phyloP scores from a whole-genome alignment of 1,284 basidiomycete genomes.

The Trichosporon sp. region DNA sequence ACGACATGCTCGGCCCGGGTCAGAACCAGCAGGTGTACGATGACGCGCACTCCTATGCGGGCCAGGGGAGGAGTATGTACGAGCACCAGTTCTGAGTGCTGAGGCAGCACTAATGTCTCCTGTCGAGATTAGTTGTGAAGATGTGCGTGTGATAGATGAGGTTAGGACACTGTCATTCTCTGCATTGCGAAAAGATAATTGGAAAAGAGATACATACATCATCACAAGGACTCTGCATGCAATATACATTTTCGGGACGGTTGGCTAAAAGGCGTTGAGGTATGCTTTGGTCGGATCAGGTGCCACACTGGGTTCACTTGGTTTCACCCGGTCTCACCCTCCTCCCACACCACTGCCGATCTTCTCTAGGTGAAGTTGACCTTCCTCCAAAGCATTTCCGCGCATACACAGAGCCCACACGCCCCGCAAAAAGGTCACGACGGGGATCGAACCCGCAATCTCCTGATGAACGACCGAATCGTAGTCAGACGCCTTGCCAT shows the following conservation, averaged over 20 bases:
- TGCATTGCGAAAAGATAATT: background rate
- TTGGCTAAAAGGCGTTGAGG: too few species aligned
- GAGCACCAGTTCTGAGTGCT: conserved; percentile 11
- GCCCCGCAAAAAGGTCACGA: too few species aligned
- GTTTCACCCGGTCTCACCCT: too few species aligned
- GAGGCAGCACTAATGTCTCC: background rate
- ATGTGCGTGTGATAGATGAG: background rate
- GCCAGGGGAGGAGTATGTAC: conserved; percentile 11
- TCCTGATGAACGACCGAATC: too few species aligned
- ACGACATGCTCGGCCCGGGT: background rate
- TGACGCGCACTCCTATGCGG: conserved; percentile 5
- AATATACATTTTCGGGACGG: background rate
- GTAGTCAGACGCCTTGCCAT: too few species aligned
- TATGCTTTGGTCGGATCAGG: too few species aligned
- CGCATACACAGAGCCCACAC: background rate
- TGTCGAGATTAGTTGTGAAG: too few species aligned
- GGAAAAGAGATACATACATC: background rate
- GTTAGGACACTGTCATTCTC: background rate
- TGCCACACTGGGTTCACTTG: too few species aligned
- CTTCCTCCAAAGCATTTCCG: background rate
- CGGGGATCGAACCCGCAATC: too few species aligned
- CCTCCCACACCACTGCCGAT: background rate
- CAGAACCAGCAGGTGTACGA: conserved; percentile 1
- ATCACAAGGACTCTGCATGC: background rate
- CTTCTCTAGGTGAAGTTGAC: background rate